These are phyloP conservation scores for Neonectria ditissima DNA, from an alignment of 2,329 filamentous ascomycete genomes.

Conservation along the genomic window DNA sequence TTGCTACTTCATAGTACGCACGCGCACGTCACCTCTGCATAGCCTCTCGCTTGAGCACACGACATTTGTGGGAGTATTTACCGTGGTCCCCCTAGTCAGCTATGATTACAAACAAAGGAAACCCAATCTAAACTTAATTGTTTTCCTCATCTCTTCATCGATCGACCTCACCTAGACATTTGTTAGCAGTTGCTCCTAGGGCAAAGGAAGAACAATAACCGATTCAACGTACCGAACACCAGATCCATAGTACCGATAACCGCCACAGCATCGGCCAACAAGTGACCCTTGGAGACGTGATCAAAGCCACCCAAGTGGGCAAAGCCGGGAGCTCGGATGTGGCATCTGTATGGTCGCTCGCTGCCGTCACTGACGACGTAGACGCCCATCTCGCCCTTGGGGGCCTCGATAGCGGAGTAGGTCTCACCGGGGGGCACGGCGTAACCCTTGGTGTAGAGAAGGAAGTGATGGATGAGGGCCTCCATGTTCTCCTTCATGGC, in stretches of 20 bases:
- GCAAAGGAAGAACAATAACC: not conserved
- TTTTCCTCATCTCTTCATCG: conserved; percentile 57
- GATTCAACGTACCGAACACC: conserved; percentile 77
- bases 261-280: conserved; percentile 95
- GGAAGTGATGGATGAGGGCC: conserved; percentile 98
- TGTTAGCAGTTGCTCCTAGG: conserved; percentile 51
- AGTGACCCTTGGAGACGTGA: conserved; percentile 89
- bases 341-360: conserved; percentile 96
- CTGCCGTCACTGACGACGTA: conserved; percentile 96
- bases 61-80: conserved; percentile 53
- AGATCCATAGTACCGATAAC: conserved; percentile 93
- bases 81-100: conserved; percentile 51
- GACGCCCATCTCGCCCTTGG: conserved; percentile 99
- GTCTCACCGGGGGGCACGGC: conserved; percentile 97
- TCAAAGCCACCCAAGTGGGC: conserved; percentile 96
- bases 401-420: conserved; percentile 98
- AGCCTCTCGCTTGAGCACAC: conserved; percentile 44
- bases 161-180: conserved; percentile 68
- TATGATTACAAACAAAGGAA: conserved; percentile 57
- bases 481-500: conserved; percentile 99
- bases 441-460: conserved; percentile 99
- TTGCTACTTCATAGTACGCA: conserved; percentile 40
- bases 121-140: conserved; percentile 49
- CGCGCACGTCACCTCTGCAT: conserved; percentile 41
- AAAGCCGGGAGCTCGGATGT: conserved; percentile 96